A percentile compares a stretch with the other conserved stretches of the same genome.
Conservation (phyloP, 768 basidiomycete genomes). For the Psilocybe subaeruginosa region DNA sequence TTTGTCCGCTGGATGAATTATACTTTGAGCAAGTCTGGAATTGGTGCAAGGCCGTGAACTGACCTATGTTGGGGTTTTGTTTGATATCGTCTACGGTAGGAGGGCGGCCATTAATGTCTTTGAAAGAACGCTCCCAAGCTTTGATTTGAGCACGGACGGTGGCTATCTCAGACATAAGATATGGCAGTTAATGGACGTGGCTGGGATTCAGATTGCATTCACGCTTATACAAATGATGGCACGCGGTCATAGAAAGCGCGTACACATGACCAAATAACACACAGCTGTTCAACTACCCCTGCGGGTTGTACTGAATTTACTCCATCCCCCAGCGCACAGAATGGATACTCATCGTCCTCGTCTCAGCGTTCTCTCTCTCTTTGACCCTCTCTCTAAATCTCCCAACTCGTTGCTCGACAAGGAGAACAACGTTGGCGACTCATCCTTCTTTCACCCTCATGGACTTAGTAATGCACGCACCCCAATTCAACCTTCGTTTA, state of each 20-base stretch:
- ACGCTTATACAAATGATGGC: constrained; percentile 13
- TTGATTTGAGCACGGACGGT: constrained; percentile 73
- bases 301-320: constrained; percentile 4
- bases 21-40: constrained; percentile 13
- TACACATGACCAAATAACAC: constrained; percentile 43
- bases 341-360: constrained; percentile 42
- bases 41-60: constrained; percentile 25
- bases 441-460: constrained; percentile 38
- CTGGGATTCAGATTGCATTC: constrained; percentile 5
- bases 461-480: constrained; percentile 27
- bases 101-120: constrained; percentile 51
- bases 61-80: constrained; percentile 63
- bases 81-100: constrained; percentile 77
- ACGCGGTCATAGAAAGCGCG: constrained; percentile 30
- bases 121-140: constrained; percentile 75
- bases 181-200: not conserved
- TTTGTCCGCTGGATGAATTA: constrained; percentile 59
- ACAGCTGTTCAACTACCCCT: constrained; percentile 24
- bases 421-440: constrained; percentile 41
- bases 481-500: constrained; percentile 30
- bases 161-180: constrained; percentile 45
- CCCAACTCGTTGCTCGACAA: constrained; percentile 42
- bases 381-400: constrained; percentile 49
- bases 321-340: constrained; percentile 1
- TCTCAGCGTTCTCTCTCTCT: constrained; percentile 49